These are phyloP conservation scores for Penicillium silybi DNA, from an alignment of 495 filamentous ascomycete species.

Conservation along the genomic window DNA sequence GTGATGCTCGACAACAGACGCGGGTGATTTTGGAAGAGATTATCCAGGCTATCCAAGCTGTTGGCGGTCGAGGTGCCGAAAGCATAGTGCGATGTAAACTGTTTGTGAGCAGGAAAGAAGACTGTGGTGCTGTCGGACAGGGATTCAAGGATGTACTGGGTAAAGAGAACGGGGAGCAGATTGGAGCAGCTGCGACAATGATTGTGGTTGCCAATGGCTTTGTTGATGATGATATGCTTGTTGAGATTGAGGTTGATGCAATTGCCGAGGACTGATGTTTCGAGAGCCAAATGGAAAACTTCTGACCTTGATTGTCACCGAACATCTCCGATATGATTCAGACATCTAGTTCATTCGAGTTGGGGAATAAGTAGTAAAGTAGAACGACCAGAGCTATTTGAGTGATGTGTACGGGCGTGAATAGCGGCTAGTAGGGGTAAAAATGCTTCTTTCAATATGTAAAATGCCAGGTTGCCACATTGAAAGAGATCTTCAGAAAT, in stretches of 20 bases:
- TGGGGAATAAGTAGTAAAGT: too few relatives aligned
- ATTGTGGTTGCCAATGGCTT: slow-evolving; percentile 39
- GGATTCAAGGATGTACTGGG: slow-evolving; percentile 36
- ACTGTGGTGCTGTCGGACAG: slow-evolving; percentile 31
- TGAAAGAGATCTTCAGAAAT: too few relatives aligned
- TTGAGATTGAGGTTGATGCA: slow-evolving; percentile 46
- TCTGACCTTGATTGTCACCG: too few relatives aligned
- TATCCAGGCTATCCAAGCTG: slow-evolving; percentile 36
- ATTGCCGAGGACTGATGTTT: slow-evolving; percentile 18
- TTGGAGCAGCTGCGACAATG: slow-evolving; percentile 41
- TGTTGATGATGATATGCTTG: slow-evolving; percentile 43
- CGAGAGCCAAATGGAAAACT: background rate
- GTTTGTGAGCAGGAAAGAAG: slow-evolving; percentile 36
- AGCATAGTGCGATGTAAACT: slow-evolving; percentile 38
- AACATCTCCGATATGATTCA: too few relatives aligned
- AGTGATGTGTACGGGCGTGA: too few relatives aligned
- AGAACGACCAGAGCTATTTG: too few relatives aligned
- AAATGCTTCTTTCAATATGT: too few relatives aligned
- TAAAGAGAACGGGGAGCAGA: slow-evolving; percentile 13
- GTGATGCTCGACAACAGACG: slow-evolving; percentile 39
- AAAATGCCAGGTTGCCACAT: too few relatives aligned
- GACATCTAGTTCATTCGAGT: too few relatives aligned
- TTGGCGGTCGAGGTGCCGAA: slow-evolving; percentile 37
- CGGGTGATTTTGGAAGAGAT: slow-evolving; percentile 35
- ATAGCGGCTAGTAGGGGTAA: too few relatives aligned